phyloP scores from a whole-genome alignment of 1,284 basidiomycete genomes.

The Anthracocystis panici-leucophaei region DNA sequence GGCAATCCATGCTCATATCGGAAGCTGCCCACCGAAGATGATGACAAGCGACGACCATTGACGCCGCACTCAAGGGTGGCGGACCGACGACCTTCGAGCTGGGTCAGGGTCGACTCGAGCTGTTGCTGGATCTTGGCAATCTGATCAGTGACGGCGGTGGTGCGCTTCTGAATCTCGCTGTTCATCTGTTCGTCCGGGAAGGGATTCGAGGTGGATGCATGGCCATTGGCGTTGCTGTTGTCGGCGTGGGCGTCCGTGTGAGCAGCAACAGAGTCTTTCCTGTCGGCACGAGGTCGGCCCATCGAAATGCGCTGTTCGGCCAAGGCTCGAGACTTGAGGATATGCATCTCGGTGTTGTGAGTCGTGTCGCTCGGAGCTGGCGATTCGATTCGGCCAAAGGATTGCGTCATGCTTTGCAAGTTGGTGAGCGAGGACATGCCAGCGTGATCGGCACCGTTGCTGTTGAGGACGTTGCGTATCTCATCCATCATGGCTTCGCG shows the following conservation, averaged over 20 bases:
- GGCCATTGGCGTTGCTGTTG: conserved; percentile 10
- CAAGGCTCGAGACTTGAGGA: conserved; percentile 57
- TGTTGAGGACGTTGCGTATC: conserved; percentile 60
- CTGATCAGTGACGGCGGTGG: conserved; percentile 62
- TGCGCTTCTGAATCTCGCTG: conserved; percentile 62
- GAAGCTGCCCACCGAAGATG: conserved; percentile 38
- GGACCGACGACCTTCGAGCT: conserved; percentile 60
- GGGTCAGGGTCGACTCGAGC: conserved; percentile 61
- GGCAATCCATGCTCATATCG: conserved; percentile 46
- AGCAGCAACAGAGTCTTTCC: conserved; percentile 19
- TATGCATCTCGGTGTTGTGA: conserved; percentile 55
- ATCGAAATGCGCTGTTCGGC: conserved; percentile 63
- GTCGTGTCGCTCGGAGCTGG: conserved; percentile 44
- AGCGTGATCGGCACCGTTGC: conserved; percentile 41
- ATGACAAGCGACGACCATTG: conserved; percentile 38
- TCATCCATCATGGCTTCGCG: conserved; percentile 67
- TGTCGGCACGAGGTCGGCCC: conserved; percentile 27
- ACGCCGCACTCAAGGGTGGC: conserved; percentile 53
- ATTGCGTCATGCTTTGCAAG: conserved; percentile 43
- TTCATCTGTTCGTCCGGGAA: conserved; percentile 68
- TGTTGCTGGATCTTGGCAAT: conserved; percentile 64
- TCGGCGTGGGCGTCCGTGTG: conserved; percentile 17
- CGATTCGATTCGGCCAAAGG: conserved; percentile 31
- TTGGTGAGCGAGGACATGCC: conserved; percentile 51
- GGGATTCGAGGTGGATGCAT: conserved; percentile 42